Base-by-base conservation (phyloP, 2,329 filamentous ascomycete species). In the Aspergillus sp. region DNA sequence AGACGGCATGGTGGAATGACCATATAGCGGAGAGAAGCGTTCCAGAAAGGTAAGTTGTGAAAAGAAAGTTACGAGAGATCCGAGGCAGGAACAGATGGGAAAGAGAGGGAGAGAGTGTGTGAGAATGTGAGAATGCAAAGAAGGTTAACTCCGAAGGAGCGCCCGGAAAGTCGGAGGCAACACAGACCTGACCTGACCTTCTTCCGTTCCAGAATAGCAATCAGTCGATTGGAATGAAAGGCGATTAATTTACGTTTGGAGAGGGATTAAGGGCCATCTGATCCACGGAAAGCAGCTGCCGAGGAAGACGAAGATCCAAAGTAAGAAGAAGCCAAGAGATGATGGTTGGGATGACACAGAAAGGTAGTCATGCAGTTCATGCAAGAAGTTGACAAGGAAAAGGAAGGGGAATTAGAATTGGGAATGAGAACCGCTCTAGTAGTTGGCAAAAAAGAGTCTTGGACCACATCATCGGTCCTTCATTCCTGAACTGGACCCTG, bases 1-100 rank as follows among this genome's bases (percentile, higher is more conserved):
- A 6, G 62, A 60, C 30, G 75, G 72, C 54, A 77, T 70, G 38
- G 63, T 60, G 23, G 41, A 43, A 30, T 41, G 28, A 55, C 52
- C 45, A 48, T 32, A 45, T 28, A 55, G 36, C 32, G 32, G 48
- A 19, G 30, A 15, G 25, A 59, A 43, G 25, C 4, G 38, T 36
- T 38, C 36, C 28, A 25, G 36, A 51, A 17, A 28, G 21, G 52
- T 36, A 36, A 36, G 32, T 36, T 13, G 32, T 36, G 32, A 15
- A 15, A 36, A 36, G 32, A 36, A 15, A 4, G 32, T 36, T 36
- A 36, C 17, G 36, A 51, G 52, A 43, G 48, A 36, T 36, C 32
- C 32, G 32, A 36, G 32, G 32, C 32, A 36, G 32, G 23, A 45
- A 43, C 13, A 5, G 25, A 56, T 5, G 9, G 17, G 47, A 21